A percentile compares a stretch with the other conserved stretches of the same genome.
Conservation (phyloP, 352 stramenopile genomes). For the Globisporangium irregulare region DNA sequence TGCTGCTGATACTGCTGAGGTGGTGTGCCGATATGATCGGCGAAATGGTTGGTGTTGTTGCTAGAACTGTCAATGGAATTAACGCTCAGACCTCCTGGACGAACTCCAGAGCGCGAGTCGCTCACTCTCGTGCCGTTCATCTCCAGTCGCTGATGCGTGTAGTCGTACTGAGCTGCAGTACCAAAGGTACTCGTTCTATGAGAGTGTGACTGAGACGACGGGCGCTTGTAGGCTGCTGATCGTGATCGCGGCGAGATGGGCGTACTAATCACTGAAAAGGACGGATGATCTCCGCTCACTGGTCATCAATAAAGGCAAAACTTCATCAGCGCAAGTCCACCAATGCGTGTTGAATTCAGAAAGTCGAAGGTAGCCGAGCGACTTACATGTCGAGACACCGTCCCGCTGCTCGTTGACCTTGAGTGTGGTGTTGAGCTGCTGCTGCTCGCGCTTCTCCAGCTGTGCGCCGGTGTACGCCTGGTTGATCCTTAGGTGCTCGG, state of each 20-base stretch:
- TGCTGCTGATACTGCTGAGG: neutral
- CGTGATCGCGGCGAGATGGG: constrained; percentile 11
- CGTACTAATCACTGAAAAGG: constrained; percentile 2
- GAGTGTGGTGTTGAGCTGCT: constrained; percentile 9
- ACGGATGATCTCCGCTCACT: neutral
- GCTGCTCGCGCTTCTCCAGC: constrained; percentile 16
- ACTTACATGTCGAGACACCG: neutral
- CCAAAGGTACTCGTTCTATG: neutral
- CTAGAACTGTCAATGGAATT: neutral
- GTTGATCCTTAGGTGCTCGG: constrained; percentile 10
- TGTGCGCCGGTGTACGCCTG: constrained; percentile 3
- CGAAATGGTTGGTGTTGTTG: constrained; percentile 2
- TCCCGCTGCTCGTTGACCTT: constrained; percentile 18
- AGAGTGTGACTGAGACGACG: neutral
- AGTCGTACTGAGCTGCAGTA: neutral
- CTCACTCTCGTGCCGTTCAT: constrained; percentile 4
- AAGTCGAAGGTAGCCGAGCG: too few relatives aligned
- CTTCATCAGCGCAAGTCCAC: too few relatives aligned
- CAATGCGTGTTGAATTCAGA: too few relatives aligned
- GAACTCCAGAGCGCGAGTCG: neutral
- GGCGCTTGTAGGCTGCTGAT: constrained; percentile 17
- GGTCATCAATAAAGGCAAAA: neutral
- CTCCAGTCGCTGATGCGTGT: neutral
- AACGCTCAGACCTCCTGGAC: neutral
- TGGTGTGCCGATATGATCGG: neutral